Conservation (phyloP, 2,329 filamentous ascomycete genomes). For the Amylocarpus encephaloides region DNA sequence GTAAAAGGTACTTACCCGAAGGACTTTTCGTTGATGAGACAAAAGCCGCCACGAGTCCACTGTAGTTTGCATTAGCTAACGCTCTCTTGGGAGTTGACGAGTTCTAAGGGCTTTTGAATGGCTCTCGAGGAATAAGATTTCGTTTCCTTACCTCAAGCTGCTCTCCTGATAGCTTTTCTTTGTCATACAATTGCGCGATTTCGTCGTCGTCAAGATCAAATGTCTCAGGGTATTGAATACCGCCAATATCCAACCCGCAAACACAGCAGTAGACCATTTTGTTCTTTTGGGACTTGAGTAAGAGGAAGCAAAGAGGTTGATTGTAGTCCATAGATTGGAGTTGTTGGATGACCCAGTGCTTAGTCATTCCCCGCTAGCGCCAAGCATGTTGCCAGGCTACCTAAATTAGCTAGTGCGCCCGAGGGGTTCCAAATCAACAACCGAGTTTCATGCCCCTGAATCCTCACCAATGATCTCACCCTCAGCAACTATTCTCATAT, state of each 20-base stretch:
- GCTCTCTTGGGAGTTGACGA: background rate
- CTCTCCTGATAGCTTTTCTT: background rate
- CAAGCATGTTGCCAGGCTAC: too few species aligned
- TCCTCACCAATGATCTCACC: too few species aligned
- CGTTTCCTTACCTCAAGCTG: background rate
- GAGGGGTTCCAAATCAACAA: too few species aligned
- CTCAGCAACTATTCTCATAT: too few species aligned
- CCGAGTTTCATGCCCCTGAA: too few species aligned
- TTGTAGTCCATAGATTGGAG: too few species aligned
- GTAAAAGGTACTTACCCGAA: background rate
- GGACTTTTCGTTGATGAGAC: background rate
- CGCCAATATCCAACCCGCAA: conserved; percentile 3
- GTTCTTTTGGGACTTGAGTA: too few species aligned
- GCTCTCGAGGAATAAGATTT: too few species aligned
- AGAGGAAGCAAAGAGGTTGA: background rate
- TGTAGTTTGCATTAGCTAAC: background rate
- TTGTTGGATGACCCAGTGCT: too few species aligned
- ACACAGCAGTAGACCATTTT: conserved; percentile 5
- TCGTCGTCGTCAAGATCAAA: conserved; percentile 5
- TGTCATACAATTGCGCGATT: conserved; percentile 3
- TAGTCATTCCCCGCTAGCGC: too few species aligned
- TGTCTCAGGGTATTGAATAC: conserved; percentile 5
- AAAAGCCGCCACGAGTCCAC: background rate
- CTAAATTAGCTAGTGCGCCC: too few species aligned
- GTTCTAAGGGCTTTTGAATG: too few species aligned